Evolutionary conservation across 805 yeast genomes (phyloP), one percentile per base, ranked within the genome.

Genomic region (Hanseniaspora pseudoguilliermondii): DNA sequence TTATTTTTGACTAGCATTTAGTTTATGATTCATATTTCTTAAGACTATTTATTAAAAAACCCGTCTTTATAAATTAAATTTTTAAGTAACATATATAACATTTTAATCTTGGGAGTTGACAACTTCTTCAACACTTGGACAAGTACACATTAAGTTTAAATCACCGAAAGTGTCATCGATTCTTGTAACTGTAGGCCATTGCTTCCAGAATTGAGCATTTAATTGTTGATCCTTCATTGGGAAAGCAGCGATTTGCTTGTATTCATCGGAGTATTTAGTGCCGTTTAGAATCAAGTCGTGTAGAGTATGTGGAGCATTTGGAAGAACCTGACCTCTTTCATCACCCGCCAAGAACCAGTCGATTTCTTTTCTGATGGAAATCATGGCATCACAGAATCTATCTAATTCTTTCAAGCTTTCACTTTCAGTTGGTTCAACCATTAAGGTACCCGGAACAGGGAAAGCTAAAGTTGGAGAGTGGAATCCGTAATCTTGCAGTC

Each of bases 391-490:
- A 56, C 89, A 83, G 71, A 93, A 91, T 65, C 97, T 78, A 70
- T 93, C 91, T 59, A 93, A 75, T 72, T 93, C 98, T 56, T 76
- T 86, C 64, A 84, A 71, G 65, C 88, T 81, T 72, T 93, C 98
- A 20, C 93, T 83, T 72, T 93, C 98, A 3, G 98, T 93, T 58
- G 98, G 98, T 73, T 93, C 98, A 60, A 93, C 81, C 98, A 93
- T 93, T 63, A 93, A 77, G 2, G 98, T 93, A 59, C 95, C 95
- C 5, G 97, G 91, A 52, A 93, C 95, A 10, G 98, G 98, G 86
- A 93, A 93, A 2, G 97, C 93, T 86, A 93, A 83, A 27, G 98
- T 93, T 59, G 98, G 98, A 0, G 96, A 96, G 71, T 93, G 98
- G 81, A 93, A 93, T 0, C 97, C 96, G 68, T 91, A 93, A 72